phyloP scores from a whole-genome alignment of 805 yeast species.

The Saccharomycopsis malanga region DNA sequence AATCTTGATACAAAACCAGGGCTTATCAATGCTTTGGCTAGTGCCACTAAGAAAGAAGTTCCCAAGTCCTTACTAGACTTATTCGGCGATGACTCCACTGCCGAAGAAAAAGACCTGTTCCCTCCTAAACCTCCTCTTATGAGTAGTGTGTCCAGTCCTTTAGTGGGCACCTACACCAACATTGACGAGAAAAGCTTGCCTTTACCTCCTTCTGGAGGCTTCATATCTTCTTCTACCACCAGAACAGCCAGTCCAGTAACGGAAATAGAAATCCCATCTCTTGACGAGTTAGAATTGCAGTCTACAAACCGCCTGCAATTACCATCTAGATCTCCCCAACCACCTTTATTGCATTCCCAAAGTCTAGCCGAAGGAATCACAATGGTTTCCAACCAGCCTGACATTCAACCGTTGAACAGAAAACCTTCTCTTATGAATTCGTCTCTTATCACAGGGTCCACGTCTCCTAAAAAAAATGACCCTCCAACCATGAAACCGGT shows the following conservation, averaged over 20 bases:
- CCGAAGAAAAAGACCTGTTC: constrained; percentile 25
- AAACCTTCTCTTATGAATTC: constrained; percentile 2
- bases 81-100: constrained; percentile 48
- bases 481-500: not conserved
- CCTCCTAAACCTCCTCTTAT: constrained; percentile 22
- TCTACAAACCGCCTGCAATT: constrained; percentile 7
- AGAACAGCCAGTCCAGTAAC: constrained; percentile 12
- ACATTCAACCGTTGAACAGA: not conserved
- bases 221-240: constrained; percentile 19
- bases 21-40: constrained; percentile 15
- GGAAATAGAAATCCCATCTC: constrained; percentile 63
- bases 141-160: constrained; percentile 20
- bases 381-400: constrained; percentile 3
- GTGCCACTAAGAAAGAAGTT: constrained; percentile 39
- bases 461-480: constrained; percentile 9
- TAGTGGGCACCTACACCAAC: constrained; percentile 14
- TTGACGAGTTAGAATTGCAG: constrained; percentile 35
- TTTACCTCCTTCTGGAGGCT: constrained; percentile 21
- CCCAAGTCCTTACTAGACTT: constrained; percentile 68
- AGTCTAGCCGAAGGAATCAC: constrained; percentile 1
- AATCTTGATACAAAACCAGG: constrained; percentile 24
- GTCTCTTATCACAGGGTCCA: constrained; percentile 1
- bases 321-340: constrained; percentile 8
- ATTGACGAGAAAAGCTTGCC: constrained; percentile 20
- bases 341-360: constrained; percentile 8